Conservation (phyloP, 345 rosid genomes). For the Capsella bursapastoris region DNA sequence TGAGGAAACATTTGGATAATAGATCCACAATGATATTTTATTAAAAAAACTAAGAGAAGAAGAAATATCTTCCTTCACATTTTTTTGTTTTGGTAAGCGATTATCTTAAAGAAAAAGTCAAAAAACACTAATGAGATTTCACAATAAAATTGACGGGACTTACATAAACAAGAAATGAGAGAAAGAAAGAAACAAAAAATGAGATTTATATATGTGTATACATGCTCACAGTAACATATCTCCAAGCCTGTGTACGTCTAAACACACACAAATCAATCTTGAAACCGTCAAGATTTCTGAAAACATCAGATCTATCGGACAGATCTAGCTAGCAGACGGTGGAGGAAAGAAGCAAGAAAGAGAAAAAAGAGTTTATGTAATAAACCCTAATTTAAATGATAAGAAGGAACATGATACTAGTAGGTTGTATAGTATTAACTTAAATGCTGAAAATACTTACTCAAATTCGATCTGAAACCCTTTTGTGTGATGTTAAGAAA, state of each 20-base stretch:
- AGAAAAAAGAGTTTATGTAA: neutral
- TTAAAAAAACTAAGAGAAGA: neutral
- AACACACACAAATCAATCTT: constrained; percentile 1
- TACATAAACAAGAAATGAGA: neutral
- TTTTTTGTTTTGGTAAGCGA: neutral
- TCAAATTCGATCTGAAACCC: constrained; percentile 30
- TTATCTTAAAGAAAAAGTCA: neutral
- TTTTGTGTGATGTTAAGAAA: constrained; percentile 9
- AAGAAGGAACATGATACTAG: constrained; percentile 8
- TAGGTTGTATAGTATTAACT: neutral
- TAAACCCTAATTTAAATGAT: constrained; percentile 40
- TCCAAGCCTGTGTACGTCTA: constrained; percentile 1
- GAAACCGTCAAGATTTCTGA: constrained; percentile 6
- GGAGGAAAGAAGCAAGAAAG: constrained; percentile 10
- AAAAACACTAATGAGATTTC: neutral
- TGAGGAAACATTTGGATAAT: constrained; percentile 1
- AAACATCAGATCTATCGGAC: constrained; percentile 35
- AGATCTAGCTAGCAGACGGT: constrained; percentile 24
- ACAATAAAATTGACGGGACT: neutral
- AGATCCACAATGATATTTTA: neutral
- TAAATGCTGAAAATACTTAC: constrained; percentile 29
- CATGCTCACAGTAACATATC: neutral
- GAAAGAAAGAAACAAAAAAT: neutral
- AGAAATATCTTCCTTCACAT: neutral
- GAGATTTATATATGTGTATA: neutral